Evolutionary conservation across 2,329 filamentous ascomycete species (phyloP), one percentile per base, ranked within the genome.

Genomic region (Fusarium citri): DNA sequence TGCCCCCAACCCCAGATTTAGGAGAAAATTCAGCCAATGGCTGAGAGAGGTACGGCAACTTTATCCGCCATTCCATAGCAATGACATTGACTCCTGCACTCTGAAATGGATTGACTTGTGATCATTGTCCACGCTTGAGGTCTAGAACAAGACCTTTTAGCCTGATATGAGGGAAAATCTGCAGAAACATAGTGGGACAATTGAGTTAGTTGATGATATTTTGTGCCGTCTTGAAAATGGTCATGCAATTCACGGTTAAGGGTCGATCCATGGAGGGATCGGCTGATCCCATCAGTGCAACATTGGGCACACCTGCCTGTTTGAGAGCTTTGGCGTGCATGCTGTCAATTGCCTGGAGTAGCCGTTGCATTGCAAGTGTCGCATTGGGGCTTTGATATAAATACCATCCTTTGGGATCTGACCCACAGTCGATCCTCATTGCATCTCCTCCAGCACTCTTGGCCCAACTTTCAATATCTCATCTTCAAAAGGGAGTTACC

Each of bases 401-500:
- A 37, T 37, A 37, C 34, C 34, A 37, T 37, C 9, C 18, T n/a
- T 11, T 11, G 9, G 34, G 16, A 37, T n/a, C 16, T 37, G 34
- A 37, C 18, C 34, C 34, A 37, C 34, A 37, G n/a, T 37, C 34
- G 34, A 37, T 37, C 16, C 16, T 18, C 31, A 2, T 37, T 18
- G 3, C 31, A 37, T 37, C 16, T 11, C 16, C 15, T 34, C 8
- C 11, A 11, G 16, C 34, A 37, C 18, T 7, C 9, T 37, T n/a
- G 9, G 16, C 9, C 34, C 9, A n/a, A 11, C 2, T 5, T 11
- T 11, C 4, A 34, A 6, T 10, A 9, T 3, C 9, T 10, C 16
- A 11, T 37, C 16, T 4, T 4, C 9, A 18, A 34, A 3, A 10
- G 16, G 9, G 16, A 10, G 5, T 9, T 2, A 11, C 16, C 0